Evolutionary conservation across 2,329 filamentous ascomycete genomes (phyloP), one percentile per base, ranked within the genome.

Genomic region (Aureobasidium namibiae): DNA sequence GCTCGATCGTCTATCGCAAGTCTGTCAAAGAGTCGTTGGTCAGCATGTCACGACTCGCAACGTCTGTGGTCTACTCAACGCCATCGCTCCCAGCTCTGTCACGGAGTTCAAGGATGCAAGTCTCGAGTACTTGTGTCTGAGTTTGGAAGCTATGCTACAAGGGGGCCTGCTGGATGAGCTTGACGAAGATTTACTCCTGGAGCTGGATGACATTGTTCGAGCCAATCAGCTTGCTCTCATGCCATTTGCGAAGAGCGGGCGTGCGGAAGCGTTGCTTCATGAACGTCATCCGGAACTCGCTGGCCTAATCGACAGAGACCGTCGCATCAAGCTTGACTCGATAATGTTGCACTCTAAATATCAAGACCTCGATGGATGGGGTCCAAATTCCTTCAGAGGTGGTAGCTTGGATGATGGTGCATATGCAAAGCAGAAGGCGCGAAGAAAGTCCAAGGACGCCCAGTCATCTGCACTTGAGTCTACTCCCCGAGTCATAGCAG

Each of bases 131-230:
- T 84, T 96, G 23, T 96, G 91, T 67, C 76, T 96, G 45, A 95
- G 96, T 67, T 79, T 97, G 60, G 94, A 99, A 72, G 84, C 86
- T 7, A 90, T 97, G 80, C 83, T 99, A 53, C 91, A 96, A 68
- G 96, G 95, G 63, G 87, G 90, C 65, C 80, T 92, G 16, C 80
- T 99, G 2, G 89, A 95, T 64, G 87, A 90, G 60, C 81, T 99
- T 16, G 92, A 97, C 57, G 84, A 88, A 42, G 87, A 95, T 61
- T 75, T 97, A n/a, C 74, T 96, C 16, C 67, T 81, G 2, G 90
- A 96, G 57, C 80, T 99, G 2, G 90, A 96, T 69, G 78, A 82
- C 52, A 82, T 90, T 11, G 90, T 95, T 14, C 86, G 87, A 61
- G 83, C 86, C 45, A 95, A 96, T 65, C 94, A 99, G 69, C 75